These are phyloP conservation scores for Rosellinia necatrix DNA, from an alignment of 2,329 filamentous ascomycete genomes.

Conservation along the genomic window DNA sequence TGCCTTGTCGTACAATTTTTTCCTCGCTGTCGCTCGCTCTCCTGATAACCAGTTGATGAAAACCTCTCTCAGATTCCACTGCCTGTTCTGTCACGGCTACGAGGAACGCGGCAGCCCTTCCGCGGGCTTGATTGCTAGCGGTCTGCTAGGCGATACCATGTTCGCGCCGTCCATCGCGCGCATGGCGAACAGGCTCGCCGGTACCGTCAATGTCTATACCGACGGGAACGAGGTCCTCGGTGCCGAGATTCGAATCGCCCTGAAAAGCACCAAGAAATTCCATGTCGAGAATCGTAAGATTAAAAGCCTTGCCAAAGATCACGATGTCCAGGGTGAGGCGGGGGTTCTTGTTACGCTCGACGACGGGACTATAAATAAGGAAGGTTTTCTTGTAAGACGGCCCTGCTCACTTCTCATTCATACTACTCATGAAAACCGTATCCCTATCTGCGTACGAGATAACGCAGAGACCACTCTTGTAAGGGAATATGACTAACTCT, in stretches of 20 bases:
- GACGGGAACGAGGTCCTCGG: constrained; percentile 47
- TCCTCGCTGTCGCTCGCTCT: constrained; percentile 6
- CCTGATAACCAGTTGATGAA: constrained; percentile 31
- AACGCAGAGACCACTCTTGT: not conserved
- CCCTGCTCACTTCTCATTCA: not conserved
- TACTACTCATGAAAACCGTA: not conserved
- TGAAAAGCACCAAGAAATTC: constrained; percentile 42
- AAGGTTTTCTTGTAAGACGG: constrained; percentile 46
- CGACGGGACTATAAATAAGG: constrained; percentile 44
- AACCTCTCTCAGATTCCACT: constrained; percentile 53
- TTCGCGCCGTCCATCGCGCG: constrained; percentile 47
- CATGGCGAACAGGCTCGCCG: constrained; percentile 50
- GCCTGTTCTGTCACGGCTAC: constrained; percentile 64
- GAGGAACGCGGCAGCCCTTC: constrained; percentile 56
- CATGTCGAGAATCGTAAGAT: constrained; percentile 44
- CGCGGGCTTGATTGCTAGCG: constrained; percentile 52
- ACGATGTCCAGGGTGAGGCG: constrained; percentile 26
- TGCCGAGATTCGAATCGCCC: constrained; percentile 30
- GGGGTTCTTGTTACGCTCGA: constrained; percentile 35
- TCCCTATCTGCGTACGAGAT: not conserved
- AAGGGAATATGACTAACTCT: not conserved
- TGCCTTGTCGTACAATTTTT: not conserved
- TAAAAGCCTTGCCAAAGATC: constrained; percentile 24
- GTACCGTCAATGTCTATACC: constrained; percentile 56
- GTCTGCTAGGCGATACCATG: constrained; percentile 38